Percentiles rank a stretch among this genome's conserved stretches.
Evolutionary conservation across 192 early-diverging fungal genomes (phyloP).

Genomic region (Coemansia sp.): DNA sequence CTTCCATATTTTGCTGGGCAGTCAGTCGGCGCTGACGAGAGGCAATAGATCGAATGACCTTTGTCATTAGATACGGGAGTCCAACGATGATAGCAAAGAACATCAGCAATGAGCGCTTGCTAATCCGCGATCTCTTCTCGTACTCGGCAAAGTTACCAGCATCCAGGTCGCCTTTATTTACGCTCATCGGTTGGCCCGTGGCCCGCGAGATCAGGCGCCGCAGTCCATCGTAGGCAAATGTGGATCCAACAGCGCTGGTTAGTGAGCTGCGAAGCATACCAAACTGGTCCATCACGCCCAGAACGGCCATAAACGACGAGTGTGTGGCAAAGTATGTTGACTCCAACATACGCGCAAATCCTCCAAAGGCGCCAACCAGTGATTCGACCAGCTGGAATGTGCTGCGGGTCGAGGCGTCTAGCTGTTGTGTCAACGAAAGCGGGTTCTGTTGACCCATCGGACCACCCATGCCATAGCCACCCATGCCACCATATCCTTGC

Average conservation of each 20-base stretch:
- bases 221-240: slow-evolving; percentile 72
- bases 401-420: slow-evolving; percentile 88
- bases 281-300: slow-evolving; percentile 98
- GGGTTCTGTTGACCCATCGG: slow-evolving; percentile 61
- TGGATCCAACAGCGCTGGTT: slow-evolving; percentile 77
- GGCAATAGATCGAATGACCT: slow-evolving; percentile 75
- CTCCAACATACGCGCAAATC: slow-evolving; percentile 97
- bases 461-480: slow-evolving; percentile 61
- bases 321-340: slow-evolving; percentile 97
- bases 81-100: slow-evolving; percentile 87
- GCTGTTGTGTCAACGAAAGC: slow-evolving; percentile 70
- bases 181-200: slow-evolving; percentile 66
- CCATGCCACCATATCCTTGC: slow-evolving; percentile 57
- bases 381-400: slow-evolving; percentile 93
- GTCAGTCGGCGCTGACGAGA: slow-evolving; percentile 50
- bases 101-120: slow-evolving; percentile 74
- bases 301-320: slow-evolving; percentile 90
- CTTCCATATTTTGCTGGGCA: slow-evolving; percentile 28
- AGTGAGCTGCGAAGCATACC: slow-evolving; percentile 85
- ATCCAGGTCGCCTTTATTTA: slow-evolving; percentile 72
- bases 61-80: slow-evolving; percentile 90
- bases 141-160: slow-evolving; percentile 74
- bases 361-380: slow-evolving; percentile 93
- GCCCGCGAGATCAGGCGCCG: slow-evolving; percentile 66
- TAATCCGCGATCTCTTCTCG: slow-evolving; percentile 63